Percentiles rank a stretch among this genome's conserved stretches.
Conservation (phyloP, 2,329 filamentous ascomycete species). For the Incumbomyces delicatus region DNA sequence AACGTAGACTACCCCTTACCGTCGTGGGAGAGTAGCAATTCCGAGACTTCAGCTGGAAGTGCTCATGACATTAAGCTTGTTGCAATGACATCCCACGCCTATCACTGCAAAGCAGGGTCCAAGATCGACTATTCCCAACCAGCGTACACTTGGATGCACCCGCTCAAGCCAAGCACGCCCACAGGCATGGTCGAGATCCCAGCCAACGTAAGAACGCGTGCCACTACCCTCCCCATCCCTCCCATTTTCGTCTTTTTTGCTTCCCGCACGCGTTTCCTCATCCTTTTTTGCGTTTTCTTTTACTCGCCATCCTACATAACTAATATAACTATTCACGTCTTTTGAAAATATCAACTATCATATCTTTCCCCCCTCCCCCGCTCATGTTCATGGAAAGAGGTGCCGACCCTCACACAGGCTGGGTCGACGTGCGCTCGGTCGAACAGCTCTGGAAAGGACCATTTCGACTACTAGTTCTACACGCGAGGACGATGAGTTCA, state of each 20-base stretch:
- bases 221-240: too few species aligned
- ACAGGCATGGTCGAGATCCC: slow-evolving; percentile 37
- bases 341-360: too few species aligned
- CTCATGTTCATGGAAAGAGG: slow-evolving; percentile 40
- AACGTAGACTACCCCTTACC: too few species aligned
- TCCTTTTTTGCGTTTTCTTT: too few species aligned
- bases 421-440: slow-evolving; percentile 48
- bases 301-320: too few species aligned
- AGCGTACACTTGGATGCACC: slow-evolving; percentile 38
- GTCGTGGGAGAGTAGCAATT: too few species aligned
- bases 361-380: slow-evolving; percentile 25
- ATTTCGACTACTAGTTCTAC: slow-evolving; percentile 62
- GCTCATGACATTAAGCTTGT: neutral
- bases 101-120: slow-evolving; percentile 36
- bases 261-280: too few species aligned
- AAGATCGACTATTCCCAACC: slow-evolving; percentile 36
- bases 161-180: slow-evolving; percentile 36
- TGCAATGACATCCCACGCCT: neutral
- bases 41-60: too few species aligned
- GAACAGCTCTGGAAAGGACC: slow-evolving; percentile 48
- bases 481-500: slow-evolving; percentile 66
- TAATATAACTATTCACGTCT: too few species aligned
- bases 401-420: slow-evolving; percentile 45
- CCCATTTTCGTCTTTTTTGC: too few species aligned
- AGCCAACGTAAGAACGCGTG: slow-evolving; percentile 22